Evolutionary conservation across 1,284 basidiomycete genomes (phyloP).

Genomic region (Tilletia indica): DNA sequence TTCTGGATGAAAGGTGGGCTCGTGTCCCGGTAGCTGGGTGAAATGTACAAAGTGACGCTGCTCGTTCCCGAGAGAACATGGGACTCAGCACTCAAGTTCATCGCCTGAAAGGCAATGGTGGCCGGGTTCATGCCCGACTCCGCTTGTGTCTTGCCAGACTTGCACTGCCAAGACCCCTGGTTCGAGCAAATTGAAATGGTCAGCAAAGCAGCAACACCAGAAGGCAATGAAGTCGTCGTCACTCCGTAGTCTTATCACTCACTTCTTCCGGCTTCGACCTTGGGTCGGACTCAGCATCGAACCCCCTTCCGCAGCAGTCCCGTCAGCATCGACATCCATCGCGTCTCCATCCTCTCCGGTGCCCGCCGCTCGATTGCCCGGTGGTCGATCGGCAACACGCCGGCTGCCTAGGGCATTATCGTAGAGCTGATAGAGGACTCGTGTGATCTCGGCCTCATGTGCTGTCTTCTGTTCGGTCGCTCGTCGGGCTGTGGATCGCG

Average conservation of each 20-base stretch:
- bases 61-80: too few relatives aligned
- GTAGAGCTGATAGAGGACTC: conserved; percentile 8
- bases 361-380: neutral
- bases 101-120: too few relatives aligned
- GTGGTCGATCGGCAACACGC: neutral
- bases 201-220: neutral
- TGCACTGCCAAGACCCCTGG: neutral
- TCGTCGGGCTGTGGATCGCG: neutral
- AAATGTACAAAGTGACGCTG: too few relatives aligned
- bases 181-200: neutral
- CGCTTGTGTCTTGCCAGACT: conserved; percentile 14
- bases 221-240: neutral
- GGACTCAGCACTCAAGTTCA: too few relatives aligned
- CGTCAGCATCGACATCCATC: conserved; percentile 16
- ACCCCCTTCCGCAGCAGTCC: neutral
- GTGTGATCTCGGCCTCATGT: conserved; percentile 7
- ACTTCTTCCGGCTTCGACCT: conserved; percentile 8
- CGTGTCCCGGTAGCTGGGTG: too few relatives aligned
- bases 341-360: neutral
- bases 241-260: neutral
- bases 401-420: neutral
- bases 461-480: neutral
- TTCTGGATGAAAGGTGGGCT: too few relatives aligned
- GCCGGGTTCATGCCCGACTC: neutral
- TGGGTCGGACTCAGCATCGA: neutral